Evolutionary conservation across 1,284 basidiomycete species (phyloP).

Genomic region (Fomitopsis palustris): DNA sequence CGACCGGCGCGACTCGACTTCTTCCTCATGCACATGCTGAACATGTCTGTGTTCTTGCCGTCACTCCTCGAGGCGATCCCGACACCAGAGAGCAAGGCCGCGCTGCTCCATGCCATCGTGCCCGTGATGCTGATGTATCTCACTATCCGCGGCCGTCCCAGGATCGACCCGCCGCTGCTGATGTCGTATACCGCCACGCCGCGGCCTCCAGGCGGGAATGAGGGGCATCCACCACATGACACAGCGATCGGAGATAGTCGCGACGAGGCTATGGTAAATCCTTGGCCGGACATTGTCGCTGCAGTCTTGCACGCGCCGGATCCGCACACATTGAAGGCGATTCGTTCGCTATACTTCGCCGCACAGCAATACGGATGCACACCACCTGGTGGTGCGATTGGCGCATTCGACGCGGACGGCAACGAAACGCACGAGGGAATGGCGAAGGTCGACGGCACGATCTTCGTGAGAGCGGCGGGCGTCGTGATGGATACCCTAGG

Average conservation of each 20-base stretch:
- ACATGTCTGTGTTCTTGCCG: slow-evolving; percentile 58
- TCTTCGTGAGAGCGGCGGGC: slow-evolving; percentile 64
- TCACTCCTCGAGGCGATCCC: slow-evolving; percentile 40
- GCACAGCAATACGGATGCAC: slow-evolving; percentile 47
- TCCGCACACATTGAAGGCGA: slow-evolving; percentile 57
- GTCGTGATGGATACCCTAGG: slow-evolving; percentile 58
- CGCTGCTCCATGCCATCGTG: slow-evolving; percentile 47
- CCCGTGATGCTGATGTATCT: slow-evolving; percentile 41
- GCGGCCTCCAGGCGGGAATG: slow-evolving; percentile 24
- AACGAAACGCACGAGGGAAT: slow-evolving; percentile 43
- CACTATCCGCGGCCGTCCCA: slow-evolving; percentile 55
- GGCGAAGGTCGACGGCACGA: slow-evolving; percentile 50
- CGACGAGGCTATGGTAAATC: slow-evolving; percentile 40
- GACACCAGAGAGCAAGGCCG: slow-evolving; percentile 36
- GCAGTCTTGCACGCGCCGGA: slow-evolving; percentile 54
- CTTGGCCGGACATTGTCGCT: slow-evolving; percentile 58
- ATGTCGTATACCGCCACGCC: slow-evolving; percentile 52
- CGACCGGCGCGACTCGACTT: slow-evolving; percentile 59
- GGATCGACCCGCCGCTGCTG: slow-evolving; percentile 49
- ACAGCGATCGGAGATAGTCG: slow-evolving; percentile 35
- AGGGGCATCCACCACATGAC: slow-evolving; percentile 16
- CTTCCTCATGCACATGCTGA: slow-evolving; percentile 71
- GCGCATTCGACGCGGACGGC: slow-evolving; percentile 35
- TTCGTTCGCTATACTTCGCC: slow-evolving; percentile 54
- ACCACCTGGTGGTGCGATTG: slow-evolving; percentile 40